Percentiles rank a stretch among this genome's conserved stretches.
phyloP scores from a whole-genome alignment of 768 basidiomycete genomes.

The Mrakia hoshinonis region DNA sequence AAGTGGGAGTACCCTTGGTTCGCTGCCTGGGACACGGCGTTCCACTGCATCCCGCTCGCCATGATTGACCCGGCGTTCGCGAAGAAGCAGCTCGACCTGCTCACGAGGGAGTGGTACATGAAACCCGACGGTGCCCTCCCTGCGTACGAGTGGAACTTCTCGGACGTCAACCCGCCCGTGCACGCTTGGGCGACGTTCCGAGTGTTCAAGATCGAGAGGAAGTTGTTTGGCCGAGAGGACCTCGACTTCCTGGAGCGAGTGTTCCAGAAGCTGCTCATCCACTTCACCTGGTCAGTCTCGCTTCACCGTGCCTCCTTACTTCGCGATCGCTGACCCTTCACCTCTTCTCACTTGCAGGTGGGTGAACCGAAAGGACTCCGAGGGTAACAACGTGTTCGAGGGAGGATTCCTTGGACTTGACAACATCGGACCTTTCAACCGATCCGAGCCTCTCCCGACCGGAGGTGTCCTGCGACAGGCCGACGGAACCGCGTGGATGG shows the following conservation, averaged over 20 bases:
- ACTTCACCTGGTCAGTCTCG: conserved; percentile 77
- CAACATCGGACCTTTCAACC: conserved; percentile 96
- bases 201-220: conserved; percentile 98
- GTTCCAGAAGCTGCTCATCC: conserved; percentile 91
- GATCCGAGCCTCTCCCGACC: conserved; percentile 90
- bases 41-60: conserved; percentile 96
- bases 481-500: conserved; percentile 99
- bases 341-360: conserved; percentile 51
- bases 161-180: conserved; percentile 96
- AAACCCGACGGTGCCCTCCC: conserved; percentile 98
- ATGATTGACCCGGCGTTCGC: conserved; percentile 91
- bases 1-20: conserved; percentile 99
- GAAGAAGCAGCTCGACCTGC: conserved; percentile 90
- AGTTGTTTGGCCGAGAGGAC: conserved; percentile 84
- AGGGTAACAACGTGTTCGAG: conserved; percentile 93
- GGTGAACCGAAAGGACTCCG: conserved; percentile 96
- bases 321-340: background rate
- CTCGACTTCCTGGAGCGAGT: conserved; percentile 88
- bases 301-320: background rate
- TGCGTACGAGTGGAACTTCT: conserved; percentile 99
- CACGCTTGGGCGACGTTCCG: conserved; percentile 99
- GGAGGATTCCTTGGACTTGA: conserved; percentile 96
- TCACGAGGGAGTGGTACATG: conserved; percentile 96
- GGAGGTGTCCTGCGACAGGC: conserved; percentile 91
- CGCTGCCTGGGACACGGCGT: conserved; percentile 84